Evolutionary conservation across 2,329 filamentous ascomycete species (phyloP).

Genomic region (Nigrospora oryzae): DNA sequence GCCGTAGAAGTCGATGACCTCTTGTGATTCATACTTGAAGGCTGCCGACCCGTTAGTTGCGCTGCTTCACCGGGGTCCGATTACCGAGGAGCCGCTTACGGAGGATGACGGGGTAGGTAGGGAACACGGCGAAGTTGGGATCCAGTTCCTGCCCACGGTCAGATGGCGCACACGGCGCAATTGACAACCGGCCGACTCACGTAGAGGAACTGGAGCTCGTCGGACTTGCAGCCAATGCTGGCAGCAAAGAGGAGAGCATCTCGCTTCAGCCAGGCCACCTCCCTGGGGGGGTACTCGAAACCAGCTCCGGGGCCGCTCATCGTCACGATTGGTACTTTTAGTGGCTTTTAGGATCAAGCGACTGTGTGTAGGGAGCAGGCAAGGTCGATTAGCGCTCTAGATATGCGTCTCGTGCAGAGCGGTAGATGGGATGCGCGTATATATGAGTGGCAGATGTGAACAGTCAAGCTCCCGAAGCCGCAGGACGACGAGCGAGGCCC

Average conservation of each 20-base stretch:
- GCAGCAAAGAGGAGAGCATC: conserved; percentile 85
- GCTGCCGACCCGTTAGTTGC: conserved; percentile 25
- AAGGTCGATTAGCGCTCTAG: too few relatives aligned
- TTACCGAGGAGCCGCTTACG: conserved; percentile 38
- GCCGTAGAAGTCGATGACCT: conserved; percentile 80
- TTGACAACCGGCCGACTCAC: conserved; percentile 30
- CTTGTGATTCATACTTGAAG: conserved; percentile 69
- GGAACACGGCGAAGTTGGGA: conserved; percentile 79
- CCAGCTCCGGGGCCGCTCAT: conserved; percentile 53
- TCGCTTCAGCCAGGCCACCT: conserved; percentile 80
- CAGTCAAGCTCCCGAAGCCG: too few relatives aligned
- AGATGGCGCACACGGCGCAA: neutral
- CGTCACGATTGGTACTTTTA: conserved; percentile 2
- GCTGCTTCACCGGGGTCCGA: too few relatives aligned
- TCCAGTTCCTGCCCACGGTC: conserved; percentile 63
- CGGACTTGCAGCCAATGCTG: conserved; percentile 75
- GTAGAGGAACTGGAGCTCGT: conserved; percentile 90
- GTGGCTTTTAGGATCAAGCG: neutral
- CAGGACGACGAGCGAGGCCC: too few relatives aligned
- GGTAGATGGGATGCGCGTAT: too few relatives aligned
- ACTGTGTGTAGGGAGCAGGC: neutral
- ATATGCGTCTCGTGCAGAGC: too few relatives aligned
- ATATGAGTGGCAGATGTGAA: too few relatives aligned
- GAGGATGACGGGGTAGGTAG: conserved; percentile 77
- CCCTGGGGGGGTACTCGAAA: conserved; percentile 68